These are phyloP conservation scores for Gnaphalium uliginosum DNA, from an alignment of 129 eudicot genomes.

Conservation along the genomic window DNA sequence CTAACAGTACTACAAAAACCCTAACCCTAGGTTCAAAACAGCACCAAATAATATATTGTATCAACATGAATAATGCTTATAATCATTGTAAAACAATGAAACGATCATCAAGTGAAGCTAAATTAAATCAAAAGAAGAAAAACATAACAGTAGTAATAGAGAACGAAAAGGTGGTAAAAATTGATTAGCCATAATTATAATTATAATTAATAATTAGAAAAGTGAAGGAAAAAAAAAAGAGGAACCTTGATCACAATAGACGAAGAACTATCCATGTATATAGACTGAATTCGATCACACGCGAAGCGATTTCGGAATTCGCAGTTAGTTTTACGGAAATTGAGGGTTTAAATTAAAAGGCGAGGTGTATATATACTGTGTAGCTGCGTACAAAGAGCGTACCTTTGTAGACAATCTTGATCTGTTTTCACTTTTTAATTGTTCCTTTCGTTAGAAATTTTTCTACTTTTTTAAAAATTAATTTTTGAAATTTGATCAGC, in stretches of 20 bases:
- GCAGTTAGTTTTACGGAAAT: too few relatives aligned
- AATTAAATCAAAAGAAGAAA: not conserved
- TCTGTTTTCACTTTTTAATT: too few relatives aligned
- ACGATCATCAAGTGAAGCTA: not conserved
- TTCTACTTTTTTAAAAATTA: too few relatives aligned
- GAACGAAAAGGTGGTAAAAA: not conserved
- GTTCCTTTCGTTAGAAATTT: too few relatives aligned
- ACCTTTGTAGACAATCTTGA: too few relatives aligned
- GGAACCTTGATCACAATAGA: slow-evolving; percentile 4
- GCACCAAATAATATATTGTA: not conserved
- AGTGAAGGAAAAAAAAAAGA: not conserved
- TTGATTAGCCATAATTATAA: not conserved
- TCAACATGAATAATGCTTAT: not conserved
- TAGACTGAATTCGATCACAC: too few relatives aligned
- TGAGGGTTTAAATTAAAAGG: too few relatives aligned
- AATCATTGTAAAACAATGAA: not conserved
- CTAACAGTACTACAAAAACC: not conserved
- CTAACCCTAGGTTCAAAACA: not conserved
- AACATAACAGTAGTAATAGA: not conserved
- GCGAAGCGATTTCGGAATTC: too few relatives aligned
- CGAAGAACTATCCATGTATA: not conserved
- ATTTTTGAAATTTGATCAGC: too few relatives aligned
- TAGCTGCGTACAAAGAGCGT: too few relatives aligned
- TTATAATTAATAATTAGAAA: not conserved
- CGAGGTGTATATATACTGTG: too few relatives aligned